Percentiles rank a stretch among this genome's conserved stretches.
Conservation (phyloP, 495 filamentous ascomycete genomes). For the Sabuloglossum arenarium region DNA sequence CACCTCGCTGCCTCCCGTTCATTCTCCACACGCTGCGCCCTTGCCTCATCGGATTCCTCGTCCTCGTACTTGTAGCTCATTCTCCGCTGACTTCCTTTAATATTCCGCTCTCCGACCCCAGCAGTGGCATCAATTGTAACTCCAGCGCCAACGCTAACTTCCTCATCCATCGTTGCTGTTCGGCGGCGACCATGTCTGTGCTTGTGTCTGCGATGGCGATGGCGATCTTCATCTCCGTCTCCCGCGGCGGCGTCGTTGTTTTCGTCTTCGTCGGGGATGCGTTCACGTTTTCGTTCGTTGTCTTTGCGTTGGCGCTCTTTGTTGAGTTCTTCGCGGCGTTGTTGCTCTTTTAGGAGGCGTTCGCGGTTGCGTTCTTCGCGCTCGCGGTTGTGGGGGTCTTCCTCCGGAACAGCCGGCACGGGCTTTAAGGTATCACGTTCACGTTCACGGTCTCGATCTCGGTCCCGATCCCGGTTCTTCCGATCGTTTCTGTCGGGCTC, state of each 20-base stretch:
- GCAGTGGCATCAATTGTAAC: too few relatives aligned
- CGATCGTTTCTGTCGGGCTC: slow-evolving; percentile 5
- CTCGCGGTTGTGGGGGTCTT: slow-evolving; percentile 53
- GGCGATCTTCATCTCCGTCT: not conserved
- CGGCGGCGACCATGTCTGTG: not conserved
- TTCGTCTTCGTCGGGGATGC: not conserved
- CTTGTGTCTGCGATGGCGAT: not conserved
- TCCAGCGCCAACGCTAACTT: not conserved
- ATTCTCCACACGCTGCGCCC: slow-evolving; percentile 24
- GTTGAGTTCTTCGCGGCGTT: slow-evolving; percentile 29
- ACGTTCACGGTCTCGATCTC: slow-evolving; percentile 24
- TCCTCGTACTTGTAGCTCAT: slow-evolving; percentile 40
- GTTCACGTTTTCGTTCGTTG: slow-evolving; percentile 4
- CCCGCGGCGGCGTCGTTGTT: not conserved
- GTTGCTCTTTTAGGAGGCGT: slow-evolving; percentile 54
- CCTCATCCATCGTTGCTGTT: not conserved
- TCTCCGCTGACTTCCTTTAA: slow-evolving; percentile 15
- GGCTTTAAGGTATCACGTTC: slow-evolving; percentile 16
- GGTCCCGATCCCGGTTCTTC: slow-evolving; percentile 19
- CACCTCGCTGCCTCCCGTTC: slow-evolving; percentile 24
- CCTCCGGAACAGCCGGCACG: slow-evolving; percentile 2
- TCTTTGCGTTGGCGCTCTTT: slow-evolving; percentile 2
- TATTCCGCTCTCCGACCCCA: slow-evolving; percentile 20
- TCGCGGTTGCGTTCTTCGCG: slow-evolving; percentile 59
- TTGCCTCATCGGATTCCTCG: slow-evolving; percentile 25